These are phyloP conservation scores for Aspergillus ochraceus DNA, from an alignment of 2,329 filamentous ascomycete genomes.

Conservation along the genomic window DNA sequence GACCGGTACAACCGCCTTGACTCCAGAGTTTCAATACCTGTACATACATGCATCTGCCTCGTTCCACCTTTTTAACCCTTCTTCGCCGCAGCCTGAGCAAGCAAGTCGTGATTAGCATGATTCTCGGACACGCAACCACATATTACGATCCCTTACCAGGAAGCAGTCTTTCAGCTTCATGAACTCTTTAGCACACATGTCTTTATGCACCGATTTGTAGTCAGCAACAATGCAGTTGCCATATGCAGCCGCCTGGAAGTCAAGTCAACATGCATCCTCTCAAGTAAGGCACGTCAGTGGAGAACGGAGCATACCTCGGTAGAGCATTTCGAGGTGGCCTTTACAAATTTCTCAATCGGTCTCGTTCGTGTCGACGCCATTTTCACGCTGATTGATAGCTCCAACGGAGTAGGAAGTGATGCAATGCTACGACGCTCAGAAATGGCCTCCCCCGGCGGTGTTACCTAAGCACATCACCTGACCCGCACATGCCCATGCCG, in stretches of 20 bases:
- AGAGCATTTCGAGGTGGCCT: conserved; percentile 65
- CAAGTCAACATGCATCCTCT: conserved; percentile 14
- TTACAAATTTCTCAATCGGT: conserved; percentile 69
- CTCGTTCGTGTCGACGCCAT: conserved; percentile 53
- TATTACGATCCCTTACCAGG: conserved; percentile 57
- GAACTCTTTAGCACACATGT: conserved; percentile 87
- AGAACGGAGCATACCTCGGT: conserved; percentile 54
- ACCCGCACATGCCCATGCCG: conserved; percentile 10
- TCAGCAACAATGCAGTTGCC: conserved; percentile 89
- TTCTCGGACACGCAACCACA: not conserved
- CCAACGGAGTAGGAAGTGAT: not conserved
- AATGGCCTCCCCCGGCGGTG: not conserved
- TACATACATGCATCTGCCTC: not conserved
- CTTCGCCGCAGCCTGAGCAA: conserved; percentile 52
- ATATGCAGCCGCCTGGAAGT: conserved; percentile 71
- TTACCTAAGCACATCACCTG: conserved; percentile 21
- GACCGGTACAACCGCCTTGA: not conserved
- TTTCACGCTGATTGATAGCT: conserved; percentile 12
- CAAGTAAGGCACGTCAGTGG: not conserved
- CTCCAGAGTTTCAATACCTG: conserved; percentile 1
- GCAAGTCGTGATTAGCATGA: conserved; percentile 10
- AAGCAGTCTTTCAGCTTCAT: conserved; percentile 84
- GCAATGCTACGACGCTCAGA: not conserved
- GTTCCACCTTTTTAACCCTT: conserved; percentile 37
- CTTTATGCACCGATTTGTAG: conserved; percentile 85